Evolutionary conservation across 2,329 filamentous ascomycete genomes (phyloP), one percentile per base, ranked within the genome.

Genomic region (Emmonsiellopsis sp.): DNA sequence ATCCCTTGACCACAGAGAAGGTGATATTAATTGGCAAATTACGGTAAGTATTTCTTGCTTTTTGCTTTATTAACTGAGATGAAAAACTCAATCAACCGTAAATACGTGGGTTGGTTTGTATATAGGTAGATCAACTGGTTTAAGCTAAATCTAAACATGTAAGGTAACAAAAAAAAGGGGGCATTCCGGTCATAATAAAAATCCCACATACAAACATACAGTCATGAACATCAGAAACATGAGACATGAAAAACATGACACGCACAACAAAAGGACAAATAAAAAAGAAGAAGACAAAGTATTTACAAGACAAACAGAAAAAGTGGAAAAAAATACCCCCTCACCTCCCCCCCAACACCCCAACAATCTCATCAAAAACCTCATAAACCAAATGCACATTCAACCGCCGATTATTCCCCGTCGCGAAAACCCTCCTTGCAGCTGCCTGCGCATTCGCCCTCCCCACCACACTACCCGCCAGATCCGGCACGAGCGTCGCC

Each of bases 391-490:
- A 69, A 67, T 89, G 86, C 47, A 83, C 78, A 68, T 97, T 96
- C 61, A 98, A 75, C 59, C 89, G 79, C 55, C 83, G 79, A 71
- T 97, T 98, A 70, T 98, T 98, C 61, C 97, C 76, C 45, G 88
- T 90, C 8, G 90, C 91, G 74, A 94, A 89, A 47, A 97, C 82
- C 63, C 91, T 86, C 61, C 92, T 81, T 58, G 90, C 91, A 20
- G 93, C 93, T 53, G 86, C 86, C 67, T 94, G 87, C 13, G 94
- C 93, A 73, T 98, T 98, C 43, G 85, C 81, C 63, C 90, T 81
- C 4, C 93, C 93, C 13, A 98, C 94, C 6, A 98, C 94, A 70
- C 87, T 95, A 7, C 86, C 90, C 7, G 89, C 92, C 54, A 98
- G 67, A 68, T 98, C 93, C 2, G 93, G 93, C 16, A 98, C 78